phyloP scores from a whole-genome alignment of 1,139 yeast species.

The Suhomyces kunorum region DNA sequence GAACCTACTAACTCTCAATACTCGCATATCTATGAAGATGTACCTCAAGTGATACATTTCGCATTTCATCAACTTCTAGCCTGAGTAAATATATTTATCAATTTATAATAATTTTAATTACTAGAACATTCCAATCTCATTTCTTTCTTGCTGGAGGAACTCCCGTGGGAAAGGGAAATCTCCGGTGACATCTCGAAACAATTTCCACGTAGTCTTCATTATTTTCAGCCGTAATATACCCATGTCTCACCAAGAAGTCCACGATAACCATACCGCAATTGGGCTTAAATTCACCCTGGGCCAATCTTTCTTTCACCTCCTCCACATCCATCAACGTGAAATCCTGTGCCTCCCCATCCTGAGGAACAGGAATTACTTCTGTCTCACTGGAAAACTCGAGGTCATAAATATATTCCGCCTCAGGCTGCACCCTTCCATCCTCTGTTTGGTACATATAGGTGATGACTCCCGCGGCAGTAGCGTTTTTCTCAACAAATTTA shows the following conservation, averaged over 20 bases:
- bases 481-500: constrained; percentile 47
- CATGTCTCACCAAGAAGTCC: constrained; percentile 85
- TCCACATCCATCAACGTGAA: constrained; percentile 63
- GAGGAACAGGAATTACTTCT: constrained; percentile 62
- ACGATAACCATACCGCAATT: constrained; percentile 80
- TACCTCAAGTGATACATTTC: too few relatives aligned
- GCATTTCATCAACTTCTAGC: too few relatives aligned
- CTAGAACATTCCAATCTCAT: too few relatives aligned
- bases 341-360: constrained; percentile 82
- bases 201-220: constrained; percentile 68
- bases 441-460: constrained; percentile 63
- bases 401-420: constrained; percentile 80
- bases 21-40: too few relatives aligned
- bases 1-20: too few relatives aligned
- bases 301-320: constrained; percentile 53
- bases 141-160: too few relatives aligned
- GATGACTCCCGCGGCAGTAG: constrained; percentile 62
- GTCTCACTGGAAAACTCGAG: constrained; percentile 52
- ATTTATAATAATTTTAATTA: too few relatives aligned
- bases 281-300: constrained; percentile 72
- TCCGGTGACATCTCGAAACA: constrained; percentile 61
- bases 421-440: constrained; percentile 75
- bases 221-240: constrained; percentile 57
- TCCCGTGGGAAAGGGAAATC: constrained; percentile 64
- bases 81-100: too few relatives aligned